These are phyloP conservation scores for Euphorbia celastroides DNA, from an alignment of 441 rosid genomes.

Conservation along the genomic window DNA sequence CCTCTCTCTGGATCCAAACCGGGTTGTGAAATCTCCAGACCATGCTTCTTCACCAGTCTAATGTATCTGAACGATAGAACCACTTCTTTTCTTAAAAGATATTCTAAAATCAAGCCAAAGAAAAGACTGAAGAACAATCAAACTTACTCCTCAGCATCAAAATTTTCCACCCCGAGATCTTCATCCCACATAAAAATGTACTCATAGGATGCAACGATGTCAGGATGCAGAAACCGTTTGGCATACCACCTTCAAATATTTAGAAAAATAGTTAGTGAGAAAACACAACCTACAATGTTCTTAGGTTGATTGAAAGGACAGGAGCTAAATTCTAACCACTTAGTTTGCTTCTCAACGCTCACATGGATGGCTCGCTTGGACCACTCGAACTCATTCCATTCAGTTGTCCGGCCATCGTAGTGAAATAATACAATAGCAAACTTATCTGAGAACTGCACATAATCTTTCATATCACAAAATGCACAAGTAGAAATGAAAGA, in stretches of 20 bases:
- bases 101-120: slow-evolving; percentile 3
- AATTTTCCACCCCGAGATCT: slow-evolving; percentile 87
- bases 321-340: slow-evolving; percentile 51
- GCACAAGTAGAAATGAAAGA: background rate
- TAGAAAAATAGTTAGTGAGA: slow-evolving; percentile 5
- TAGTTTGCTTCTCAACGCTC: slow-evolving; percentile 71
- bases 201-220: slow-evolving; percentile 71
- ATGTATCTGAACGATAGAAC: slow-evolving; percentile 47
- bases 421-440: slow-evolving; percentile 81
- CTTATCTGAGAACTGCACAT: slow-evolving; percentile 73
- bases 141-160: slow-evolving; percentile 64
- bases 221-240: slow-evolving; percentile 89
- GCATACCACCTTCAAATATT: slow-evolving; percentile 74
- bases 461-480: slow-evolving; percentile 1
- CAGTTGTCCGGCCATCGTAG: slow-evolving; percentile 72
- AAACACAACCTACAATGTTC: slow-evolving; percentile 8
- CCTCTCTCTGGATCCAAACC: slow-evolving; percentile 76
- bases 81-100: background rate
- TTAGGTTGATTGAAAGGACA: background rate
- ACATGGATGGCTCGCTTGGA: slow-evolving; percentile 79
- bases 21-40: slow-evolving; percentile 96
- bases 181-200: slow-evolving; percentile 94
- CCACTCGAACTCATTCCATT: slow-evolving; percentile 86
- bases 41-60: slow-evolving; percentile 68
- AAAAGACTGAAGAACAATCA: slow-evolving; percentile 1